A percentile compares a stretch with the other conserved stretches of the same genome.
phyloP scores from a whole-genome alignment of 169 alveolate genomes.

The Ichthyophthirius multifiliis region DNA sequence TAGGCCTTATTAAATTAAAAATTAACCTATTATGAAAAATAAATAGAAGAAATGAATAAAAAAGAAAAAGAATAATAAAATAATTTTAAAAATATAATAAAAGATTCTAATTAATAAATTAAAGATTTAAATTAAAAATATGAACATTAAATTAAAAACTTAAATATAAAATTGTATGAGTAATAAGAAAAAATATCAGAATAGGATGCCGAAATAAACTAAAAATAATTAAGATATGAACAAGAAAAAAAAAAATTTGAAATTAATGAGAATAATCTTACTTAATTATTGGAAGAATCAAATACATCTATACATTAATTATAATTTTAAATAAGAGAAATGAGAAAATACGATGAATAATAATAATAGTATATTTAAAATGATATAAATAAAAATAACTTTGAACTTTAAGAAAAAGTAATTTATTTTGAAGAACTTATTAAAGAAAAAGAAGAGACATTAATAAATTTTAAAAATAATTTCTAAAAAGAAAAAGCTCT shows the following conservation, averaged over 20 bases:
- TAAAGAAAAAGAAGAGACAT: slow-evolving; percentile 44
- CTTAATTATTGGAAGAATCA: slow-evolving; percentile 26
- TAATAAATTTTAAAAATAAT: slow-evolving; percentile 22
- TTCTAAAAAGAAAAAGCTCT: slow-evolving; percentile 61
- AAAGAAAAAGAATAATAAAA: no score
- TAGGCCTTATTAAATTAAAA: slow-evolving; percentile 3
- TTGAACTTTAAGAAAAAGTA: slow-evolving; percentile 13
- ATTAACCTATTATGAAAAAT: no score
- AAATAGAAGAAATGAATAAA: no score
- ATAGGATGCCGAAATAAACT: background rate
- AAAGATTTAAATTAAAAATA: no score
- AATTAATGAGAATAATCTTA: slow-evolving; percentile 14
- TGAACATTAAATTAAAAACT: no score
- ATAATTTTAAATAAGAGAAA: slow-evolving; percentile 29
- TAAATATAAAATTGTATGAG: background rate
- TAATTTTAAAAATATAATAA: no score
- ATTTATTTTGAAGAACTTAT: slow-evolving; percentile 22
- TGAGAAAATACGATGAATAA: slow-evolving; percentile 29
- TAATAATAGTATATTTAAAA: slow-evolving; percentile 2
- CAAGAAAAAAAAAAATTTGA: slow-evolving; percentile 35
- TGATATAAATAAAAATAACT: background rate
- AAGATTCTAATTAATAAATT: no score
- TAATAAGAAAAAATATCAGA: slow-evolving; percentile 42
- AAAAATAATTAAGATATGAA: slow-evolving; percentile 41
- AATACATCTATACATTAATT: slow-evolving; percentile 36